These are phyloP conservation scores for Cordyceps tenuipes DNA, from an alignment of 2,329 filamentous ascomycete genomes.

Conservation along the genomic window DNA sequence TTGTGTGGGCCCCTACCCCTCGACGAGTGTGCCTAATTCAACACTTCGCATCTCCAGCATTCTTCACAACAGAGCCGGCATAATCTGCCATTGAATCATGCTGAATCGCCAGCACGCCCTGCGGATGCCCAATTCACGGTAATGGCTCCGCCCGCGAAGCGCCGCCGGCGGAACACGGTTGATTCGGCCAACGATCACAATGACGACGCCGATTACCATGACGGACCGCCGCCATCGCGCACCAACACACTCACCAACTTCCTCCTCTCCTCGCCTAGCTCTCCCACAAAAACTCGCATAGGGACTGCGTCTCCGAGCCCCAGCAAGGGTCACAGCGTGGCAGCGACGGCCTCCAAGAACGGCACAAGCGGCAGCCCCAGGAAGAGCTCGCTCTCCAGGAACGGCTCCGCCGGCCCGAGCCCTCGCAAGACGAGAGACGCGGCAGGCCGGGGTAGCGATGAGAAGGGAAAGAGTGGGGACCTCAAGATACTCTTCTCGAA, in stretches of 20 bases:
- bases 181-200: constrained; percentile 43
- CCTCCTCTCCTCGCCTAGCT: constrained; percentile 43
- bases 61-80: not conserved
- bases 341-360: constrained; percentile 11
- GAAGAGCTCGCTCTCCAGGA: constrained; percentile 22
- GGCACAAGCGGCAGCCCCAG: constrained; percentile 16
- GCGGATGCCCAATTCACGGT: constrained; percentile 25
- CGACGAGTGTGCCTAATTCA: not conserved
- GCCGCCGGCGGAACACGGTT: constrained; percentile 49
- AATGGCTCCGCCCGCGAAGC: constrained; percentile 52
- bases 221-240: constrained; percentile 18
- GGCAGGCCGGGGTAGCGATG: constrained; percentile 29
- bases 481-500: constrained; percentile 53
- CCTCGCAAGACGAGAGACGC: constrained; percentile 32
- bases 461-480: constrained; percentile 47
- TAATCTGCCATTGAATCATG: constrained; percentile 6
- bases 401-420: constrained; percentile 22
- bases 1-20: constrained; percentile 4
- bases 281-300: constrained; percentile 25
- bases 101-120: constrained; percentile 18
- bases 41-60: not conserved
- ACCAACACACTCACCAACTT: constrained; percentile 45
- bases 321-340: constrained; percentile 21
- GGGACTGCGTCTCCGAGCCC: constrained; percentile 34
- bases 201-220: constrained; percentile 20